These are phyloP conservation scores for Penicillium sp. DNA, from an alignment of 2,329 filamentous ascomycete genomes.

Conservation along the genomic window DNA sequence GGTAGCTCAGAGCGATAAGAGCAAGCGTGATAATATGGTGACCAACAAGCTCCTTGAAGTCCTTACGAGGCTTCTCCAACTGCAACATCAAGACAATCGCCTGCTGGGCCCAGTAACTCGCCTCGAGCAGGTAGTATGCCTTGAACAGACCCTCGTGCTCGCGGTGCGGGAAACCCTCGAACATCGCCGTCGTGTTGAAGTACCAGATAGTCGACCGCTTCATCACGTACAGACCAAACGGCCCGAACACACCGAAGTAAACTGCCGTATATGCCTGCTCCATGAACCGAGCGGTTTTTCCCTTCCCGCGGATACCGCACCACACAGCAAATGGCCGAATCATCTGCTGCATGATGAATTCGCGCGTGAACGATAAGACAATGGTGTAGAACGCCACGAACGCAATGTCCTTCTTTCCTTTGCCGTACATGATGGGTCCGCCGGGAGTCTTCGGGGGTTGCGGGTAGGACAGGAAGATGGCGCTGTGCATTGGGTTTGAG, in stretches of 20 bases:
- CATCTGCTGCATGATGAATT: slow-evolving; percentile 92
- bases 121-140: slow-evolving; percentile 93
- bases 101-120: slow-evolving; percentile 94
- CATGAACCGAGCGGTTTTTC: slow-evolving; percentile 89
- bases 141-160: slow-evolving; percentile 81
- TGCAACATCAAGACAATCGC: slow-evolving; percentile 81
- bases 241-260: slow-evolving; percentile 81
- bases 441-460: slow-evolving; percentile 55
- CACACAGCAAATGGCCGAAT: slow-evolving; percentile 72
- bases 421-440: slow-evolving; percentile 71
- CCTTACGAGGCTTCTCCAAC: slow-evolving; percentile 89
- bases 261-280: slow-evolving; percentile 93
- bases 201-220: slow-evolving; percentile 89
- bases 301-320: slow-evolving; percentile 66
- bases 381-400: slow-evolving; percentile 88
- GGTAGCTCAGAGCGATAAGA: slow-evolving; percentile 82
- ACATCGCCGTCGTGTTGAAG: slow-evolving; percentile 89
- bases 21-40: slow-evolving; percentile 87
- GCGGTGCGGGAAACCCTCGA: slow-evolving; percentile 79
- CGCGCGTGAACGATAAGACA: slow-evolving; percentile 86
- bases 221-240: slow-evolving; percentile 88
- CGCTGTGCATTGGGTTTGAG: slow-evolving; percentile 74
- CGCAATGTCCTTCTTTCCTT: slow-evolving; percentile 80
- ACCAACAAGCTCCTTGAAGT: slow-evolving; percentile 88
- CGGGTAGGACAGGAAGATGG: slow-evolving; percentile 87